Evolutionary conservation across 306 rosid genomes (phyloP).

Genomic region (Casuarina cunninghamiana): DNA sequence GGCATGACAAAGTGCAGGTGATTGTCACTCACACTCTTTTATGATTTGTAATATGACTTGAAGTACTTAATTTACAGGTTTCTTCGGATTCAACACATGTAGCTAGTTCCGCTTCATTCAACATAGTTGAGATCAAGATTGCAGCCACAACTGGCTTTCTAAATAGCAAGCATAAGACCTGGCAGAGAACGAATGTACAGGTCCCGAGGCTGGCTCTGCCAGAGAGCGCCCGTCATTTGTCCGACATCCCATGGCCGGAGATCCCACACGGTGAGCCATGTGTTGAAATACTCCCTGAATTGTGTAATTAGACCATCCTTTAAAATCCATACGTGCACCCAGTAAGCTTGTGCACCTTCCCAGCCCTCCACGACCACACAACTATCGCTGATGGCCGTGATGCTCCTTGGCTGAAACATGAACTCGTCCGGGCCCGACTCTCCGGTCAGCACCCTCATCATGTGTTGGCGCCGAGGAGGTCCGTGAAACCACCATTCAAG

Average conservation of each 20-base stretch:
- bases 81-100: no score
- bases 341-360: conserved; percentile 80
- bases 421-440: conserved; percentile 50
- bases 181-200: conserved; percentile 67
- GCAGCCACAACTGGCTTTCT: conserved; percentile 17
- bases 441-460: conserved; percentile 88
- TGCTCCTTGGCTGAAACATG: conserved; percentile 69
- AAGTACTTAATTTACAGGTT: not conserved
- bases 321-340: conserved; percentile 91
- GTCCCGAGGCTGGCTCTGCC: conserved; percentile 91
- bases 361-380: conserved; percentile 76
- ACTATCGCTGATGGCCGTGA: conserved; percentile 48
- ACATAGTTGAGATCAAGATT: not conserved
- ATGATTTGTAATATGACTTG: no score
- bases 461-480: conserved; percentile 84
- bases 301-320: conserved; percentile 65
- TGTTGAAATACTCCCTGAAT: conserved; percentile 86
- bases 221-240: conserved; percentile 46
- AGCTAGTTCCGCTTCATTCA: no score
- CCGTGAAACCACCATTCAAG: conserved; percentile 99
- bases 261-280: conserved; percentile 88
- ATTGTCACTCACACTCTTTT: no score
- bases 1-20: no score
- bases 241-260: conserved; percentile 56
- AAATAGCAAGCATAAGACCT: conserved; percentile 72